A percentile compares a stretch with the other conserved stretches of the same genome.
phyloP scores from a whole-genome alignment of 2,329 filamentous ascomycete species.

The Thielaviopsis euricoi region DNA sequence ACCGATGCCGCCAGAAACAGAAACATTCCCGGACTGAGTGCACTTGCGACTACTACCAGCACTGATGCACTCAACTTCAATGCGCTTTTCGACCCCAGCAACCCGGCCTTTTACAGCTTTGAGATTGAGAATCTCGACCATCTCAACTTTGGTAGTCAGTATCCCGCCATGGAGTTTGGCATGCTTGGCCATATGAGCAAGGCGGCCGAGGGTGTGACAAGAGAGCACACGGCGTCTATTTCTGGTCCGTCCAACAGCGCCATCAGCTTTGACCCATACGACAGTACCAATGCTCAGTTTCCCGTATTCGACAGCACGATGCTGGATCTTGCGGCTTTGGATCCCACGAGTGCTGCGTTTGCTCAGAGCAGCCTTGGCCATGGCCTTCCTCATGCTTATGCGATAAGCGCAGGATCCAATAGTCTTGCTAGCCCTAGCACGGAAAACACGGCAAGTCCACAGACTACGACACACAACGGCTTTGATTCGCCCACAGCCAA shows the following conservation, averaged over 20 bases:
- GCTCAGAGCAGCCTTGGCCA: constrained; percentile 43
- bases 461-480: constrained; percentile 26
- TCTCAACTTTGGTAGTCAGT: constrained; percentile 69
- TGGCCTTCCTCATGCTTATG: constrained; percentile 47
- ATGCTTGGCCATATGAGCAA: constrained; percentile 87
- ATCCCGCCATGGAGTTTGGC: constrained; percentile 86
- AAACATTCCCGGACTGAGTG: constrained; percentile 28
- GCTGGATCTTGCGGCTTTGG: constrained; percentile 36
- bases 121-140: constrained; percentile 75
- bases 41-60: constrained; percentile 33
- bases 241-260: constrained; percentile 30
- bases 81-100: constrained; percentile 72
- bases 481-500: constrained; percentile 32
- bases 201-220: constrained; percentile 12
- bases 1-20: constrained; percentile 23
- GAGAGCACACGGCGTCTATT: constrained; percentile 32
- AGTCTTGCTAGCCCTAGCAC: constrained; percentile 49
- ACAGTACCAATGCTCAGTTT: not conserved
- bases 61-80: constrained; percentile 35
- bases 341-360: constrained; percentile 31
- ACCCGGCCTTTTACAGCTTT: constrained; percentile 88
- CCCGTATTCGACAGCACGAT: constrained; percentile 34
- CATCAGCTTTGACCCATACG: constrained; percentile 11
- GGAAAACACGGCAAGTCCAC: constrained; percentile 44
- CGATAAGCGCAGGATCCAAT: constrained; percentile 44